These are phyloP conservation scores for Blastomyces emzantsi DNA, from an alignment of 2,329 filamentous ascomycete species.

Conservation along the genomic window DNA sequence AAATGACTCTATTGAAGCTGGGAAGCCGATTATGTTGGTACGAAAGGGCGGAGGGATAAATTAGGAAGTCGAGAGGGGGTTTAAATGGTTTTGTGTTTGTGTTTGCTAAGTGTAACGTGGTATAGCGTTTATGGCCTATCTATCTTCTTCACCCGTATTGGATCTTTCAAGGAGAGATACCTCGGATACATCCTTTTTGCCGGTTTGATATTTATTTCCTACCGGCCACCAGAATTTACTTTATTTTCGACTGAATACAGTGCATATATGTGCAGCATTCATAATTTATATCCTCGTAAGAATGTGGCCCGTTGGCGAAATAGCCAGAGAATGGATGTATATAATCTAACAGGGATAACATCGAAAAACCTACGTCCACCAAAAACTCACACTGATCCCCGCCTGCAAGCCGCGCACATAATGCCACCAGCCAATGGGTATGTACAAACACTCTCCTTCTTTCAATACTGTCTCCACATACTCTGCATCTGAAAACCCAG, in stretches of 20 bases:
- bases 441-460: slow-evolving; percentile 77
- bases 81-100: background rate
- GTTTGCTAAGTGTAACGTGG: background rate
- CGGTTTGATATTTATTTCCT: background rate
- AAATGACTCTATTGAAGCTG: slow-evolving; percentile 32
- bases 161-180: background rate
- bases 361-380: slow-evolving; percentile 52
- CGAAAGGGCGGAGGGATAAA: slow-evolving; percentile 13
- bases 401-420: slow-evolving; percentile 78
- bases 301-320: background rate
- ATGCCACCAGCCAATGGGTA: slow-evolving; percentile 97
- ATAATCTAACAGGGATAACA: background rate
- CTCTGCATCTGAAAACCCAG: slow-evolving; percentile 49
- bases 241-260: background rate
- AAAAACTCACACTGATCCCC: slow-evolving; percentile 94
- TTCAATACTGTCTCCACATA: slow-evolving; percentile 69
- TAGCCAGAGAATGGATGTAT: background rate
- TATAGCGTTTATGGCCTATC: background rate
- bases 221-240: background rate
- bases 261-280: background rate
- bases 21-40: slow-evolving; percentile 26
- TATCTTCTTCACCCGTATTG: background rate
- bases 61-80: background rate
- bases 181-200: background rate
- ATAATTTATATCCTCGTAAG: background rate